Base-by-base conservation (phyloP, 768 basidiomycete species). In the Naematelia encephala region DNA sequence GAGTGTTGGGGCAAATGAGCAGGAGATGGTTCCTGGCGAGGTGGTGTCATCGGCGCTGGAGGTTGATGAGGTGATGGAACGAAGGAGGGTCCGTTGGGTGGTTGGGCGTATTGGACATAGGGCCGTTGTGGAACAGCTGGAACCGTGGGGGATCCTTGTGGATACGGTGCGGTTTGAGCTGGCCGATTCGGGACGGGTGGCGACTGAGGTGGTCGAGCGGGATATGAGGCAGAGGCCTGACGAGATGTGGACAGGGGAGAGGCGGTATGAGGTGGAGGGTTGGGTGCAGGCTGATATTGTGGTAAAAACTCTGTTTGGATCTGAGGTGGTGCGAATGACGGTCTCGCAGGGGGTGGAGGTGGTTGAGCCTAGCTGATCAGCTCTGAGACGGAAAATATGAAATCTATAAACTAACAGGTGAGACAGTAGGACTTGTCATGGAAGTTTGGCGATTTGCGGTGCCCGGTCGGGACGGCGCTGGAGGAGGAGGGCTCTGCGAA, bases 231-330 rank as follows among this genome's bases (percentile, higher is more conserved):
- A 12, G 64, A 64, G 8, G 57, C 23, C 43, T 68, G 67, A 4
- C 69, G 60, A 5, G 62, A 56, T 29, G 58, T 59, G 12, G 59
- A 51, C 51, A 57, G 74, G 54, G 69, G 67, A 52, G 68, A 60
- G 16, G 72, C 72, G 43, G 73, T 69, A 14, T 67, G 62, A n/a
- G 64, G 66, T 11, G 71, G 68, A 1, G 76, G 75, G 12, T 61
- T 72, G 4, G 77, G 77, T n/a, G 70, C 67, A 53, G 65, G 49
- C 51, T 77, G 58, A 25, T 71, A 77, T 57, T 72, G 72, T 14
- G 73, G 73, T 11, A 70, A 53, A 8, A 47, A 25, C 61, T 70
- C 34, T 3, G 54, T 21, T 13, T 54, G 55, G 11, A 53, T 45
- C 11, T 26, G 26, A 14, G 47, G 30, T 14, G 55, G 62, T 5